A percentile compares a stretch with the other conserved stretches of the same genome.
These are phyloP conservation scores for Paraurostyla sp. DNA, from an alignment of 73 alveolate genomes.

Conservation along the genomic window DNA sequence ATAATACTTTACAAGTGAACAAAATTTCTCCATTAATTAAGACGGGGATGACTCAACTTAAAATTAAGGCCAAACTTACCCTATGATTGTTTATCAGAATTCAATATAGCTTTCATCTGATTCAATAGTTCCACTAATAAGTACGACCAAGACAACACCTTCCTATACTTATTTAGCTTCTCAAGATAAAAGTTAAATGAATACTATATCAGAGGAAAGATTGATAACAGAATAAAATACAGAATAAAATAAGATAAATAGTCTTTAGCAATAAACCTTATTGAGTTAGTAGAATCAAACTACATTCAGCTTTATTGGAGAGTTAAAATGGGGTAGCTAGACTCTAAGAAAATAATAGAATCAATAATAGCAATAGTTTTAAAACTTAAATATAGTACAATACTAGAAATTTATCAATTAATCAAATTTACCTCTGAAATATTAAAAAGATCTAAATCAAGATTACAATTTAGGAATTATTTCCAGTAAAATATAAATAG, in stretches of 20 bases:
- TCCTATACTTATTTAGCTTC: neutral
- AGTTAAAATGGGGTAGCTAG: no score
- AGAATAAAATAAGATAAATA: neutral
- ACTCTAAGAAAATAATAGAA: no score
- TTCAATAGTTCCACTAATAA: neutral
- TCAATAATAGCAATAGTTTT: no score
- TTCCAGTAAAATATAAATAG: no score
- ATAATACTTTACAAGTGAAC: neutral
- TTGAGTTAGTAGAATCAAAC: neutral
- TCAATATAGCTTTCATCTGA: neutral
- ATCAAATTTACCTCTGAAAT: no score
- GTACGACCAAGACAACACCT: neutral
- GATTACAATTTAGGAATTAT: no score
- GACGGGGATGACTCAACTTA: neutral
- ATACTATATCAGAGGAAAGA: neutral
- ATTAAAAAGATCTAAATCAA: no score
- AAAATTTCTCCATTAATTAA: neutral
- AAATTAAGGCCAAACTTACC: neutral
- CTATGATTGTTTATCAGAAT: neutral
- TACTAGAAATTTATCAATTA: no score
- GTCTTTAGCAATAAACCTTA: neutral
- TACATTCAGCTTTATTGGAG: conserved; percentile 22
- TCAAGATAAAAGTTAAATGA: neutral
- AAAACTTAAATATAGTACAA: no score
- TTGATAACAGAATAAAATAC: neutral